Base-by-base conservation (phyloP, 441 rosid species). In the Erodium moschatum region DNA sequence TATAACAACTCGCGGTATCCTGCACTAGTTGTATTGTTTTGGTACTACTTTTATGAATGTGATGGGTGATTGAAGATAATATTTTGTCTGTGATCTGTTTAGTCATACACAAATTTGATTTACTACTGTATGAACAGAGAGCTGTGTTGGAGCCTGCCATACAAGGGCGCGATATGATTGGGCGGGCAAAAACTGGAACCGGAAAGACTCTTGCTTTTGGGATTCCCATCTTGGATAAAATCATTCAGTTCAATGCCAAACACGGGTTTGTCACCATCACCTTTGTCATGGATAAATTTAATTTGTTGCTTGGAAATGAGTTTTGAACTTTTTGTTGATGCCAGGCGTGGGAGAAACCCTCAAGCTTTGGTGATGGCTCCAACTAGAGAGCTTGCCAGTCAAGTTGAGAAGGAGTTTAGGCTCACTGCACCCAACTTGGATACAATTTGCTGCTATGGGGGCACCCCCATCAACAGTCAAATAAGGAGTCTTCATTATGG, bases 181-280 rank as follows among this genome's bases (percentile, higher is more conserved):
- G 92, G 42, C 87, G 99, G 16, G 97, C 97, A 19, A 87, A 90
- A 79, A 94, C 99, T 0, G 99, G 99, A 77, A 94, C 97, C 0
- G 97, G 99, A 21, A 94, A 94, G 83, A 94, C 97, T 0, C 97
- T 94, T 73, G 99, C 99, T 70, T 94, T 94, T 70, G 99, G 97
- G 79, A 94, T 94, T 38, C 99, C 99, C 2, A 70, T 94, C 15
- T 69, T 91, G 54, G 94, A 94, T 74, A 84, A 78, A 67, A 94
- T 94, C 76, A 83, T 87, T 72, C 80, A 85, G 73, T 89, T 64
- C 84, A 94, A 91, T 70, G 85, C 85, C 33, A 83, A 91, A 74
- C 92, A 89, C 46, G 97, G 97, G 99, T 94, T 73, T 42, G 96
- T 83, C 1, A 58, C 62, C 67, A 72, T 21, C 31, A 29, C 31